Evolutionary conservation across 208 protist genomes (phyloP).

Genomic region (Balamuthia mandrillaris): DNA sequence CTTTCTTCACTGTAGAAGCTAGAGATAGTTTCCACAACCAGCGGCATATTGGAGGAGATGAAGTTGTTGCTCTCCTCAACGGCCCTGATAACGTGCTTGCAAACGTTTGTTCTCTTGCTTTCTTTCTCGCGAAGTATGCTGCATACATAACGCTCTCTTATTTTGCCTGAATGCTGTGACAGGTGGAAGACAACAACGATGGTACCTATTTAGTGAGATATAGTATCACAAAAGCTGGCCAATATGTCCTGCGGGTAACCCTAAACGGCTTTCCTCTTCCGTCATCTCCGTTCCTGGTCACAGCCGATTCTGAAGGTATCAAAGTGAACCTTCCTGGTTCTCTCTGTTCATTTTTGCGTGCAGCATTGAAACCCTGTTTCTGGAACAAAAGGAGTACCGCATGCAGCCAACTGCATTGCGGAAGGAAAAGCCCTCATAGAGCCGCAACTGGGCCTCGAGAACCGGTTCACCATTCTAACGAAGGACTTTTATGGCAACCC

Average conservation of each 20-base stretch:
- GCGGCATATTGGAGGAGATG: not conserved
- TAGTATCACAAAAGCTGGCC: not conserved
- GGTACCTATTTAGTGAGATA: not conserved
- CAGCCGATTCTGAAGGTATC: not conserved
- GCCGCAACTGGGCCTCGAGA: too few relatives aligned
- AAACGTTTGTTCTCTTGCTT: too few relatives aligned
- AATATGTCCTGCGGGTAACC: not conserved
- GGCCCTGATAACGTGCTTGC: not conserved
- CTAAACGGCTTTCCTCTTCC: not conserved
- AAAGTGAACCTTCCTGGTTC: too few relatives aligned
- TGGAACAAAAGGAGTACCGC: too few relatives aligned
- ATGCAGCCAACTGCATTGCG: too few relatives aligned
- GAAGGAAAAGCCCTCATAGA: too few relatives aligned
- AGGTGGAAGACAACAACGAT: not conserved
- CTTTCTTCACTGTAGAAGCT: not conserved
- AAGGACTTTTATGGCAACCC: too few relatives aligned
- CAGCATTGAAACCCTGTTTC: too few relatives aligned
- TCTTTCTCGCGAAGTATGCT: too few relatives aligned
- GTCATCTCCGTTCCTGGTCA: not conserved
- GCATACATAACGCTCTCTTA: not conserved
- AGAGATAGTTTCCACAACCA: not conserved
- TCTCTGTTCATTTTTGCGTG: too few relatives aligned
- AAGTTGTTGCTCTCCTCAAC: not conserved
- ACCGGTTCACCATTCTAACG: too few relatives aligned
- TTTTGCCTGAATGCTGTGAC: too few relatives aligned